These are phyloP conservation scores for Colletotrichum plurivorum DNA, from an alignment of 2,329 filamentous ascomycete species.

Conservation along the genomic window DNA sequence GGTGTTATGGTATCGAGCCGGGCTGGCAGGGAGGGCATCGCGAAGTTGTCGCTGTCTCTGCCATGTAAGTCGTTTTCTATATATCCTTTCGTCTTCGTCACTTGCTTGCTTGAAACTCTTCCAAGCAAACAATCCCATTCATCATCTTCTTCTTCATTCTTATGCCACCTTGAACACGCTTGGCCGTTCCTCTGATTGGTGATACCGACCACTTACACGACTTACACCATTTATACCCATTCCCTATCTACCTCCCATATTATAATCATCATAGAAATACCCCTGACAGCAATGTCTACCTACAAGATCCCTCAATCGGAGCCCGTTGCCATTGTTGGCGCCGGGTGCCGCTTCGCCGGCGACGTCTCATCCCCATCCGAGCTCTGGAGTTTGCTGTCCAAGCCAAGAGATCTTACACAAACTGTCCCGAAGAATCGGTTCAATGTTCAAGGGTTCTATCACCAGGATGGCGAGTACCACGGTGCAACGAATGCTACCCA, in stretches of 20 bases:
- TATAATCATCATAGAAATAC: constrained; percentile 35
- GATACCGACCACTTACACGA: constrained; percentile 3
- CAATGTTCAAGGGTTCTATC: constrained; percentile 44
- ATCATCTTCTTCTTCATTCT: constrained; percentile 36
- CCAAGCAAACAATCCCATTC: constrained; percentile 16
- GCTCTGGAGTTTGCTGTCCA: constrained; percentile 55
- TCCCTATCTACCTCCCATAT: constrained; percentile 5
- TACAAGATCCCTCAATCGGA: constrained; percentile 43
- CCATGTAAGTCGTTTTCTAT: constrained; percentile 18
- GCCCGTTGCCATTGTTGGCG: constrained; percentile 59
- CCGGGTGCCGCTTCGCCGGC: constrained; percentile 56
- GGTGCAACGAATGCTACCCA: constrained; percentile 37
- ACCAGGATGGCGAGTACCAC: constrained; percentile 44
- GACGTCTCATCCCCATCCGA: constrained; percentile 49
- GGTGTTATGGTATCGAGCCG: constrained; percentile 19
- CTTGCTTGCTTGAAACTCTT: background rate
- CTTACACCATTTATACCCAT: constrained; percentile 6
- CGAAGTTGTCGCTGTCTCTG: constrained; percentile 11
- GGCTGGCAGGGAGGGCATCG: constrained; percentile 31
- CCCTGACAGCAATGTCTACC: constrained; percentile 38
- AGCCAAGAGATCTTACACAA: constrained; percentile 43
- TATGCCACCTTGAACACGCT: constrained; percentile 15
- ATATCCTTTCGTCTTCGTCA: constrained; percentile 29
- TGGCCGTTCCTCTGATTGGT: background rate
- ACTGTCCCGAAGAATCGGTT: constrained; percentile 44